A percentile compares a stretch with the other conserved stretches of the same genome.
These are phyloP conservation scores for Crataegus laevigata DNA, from an alignment of 306 rosid species.

Conservation along the genomic window DNA sequence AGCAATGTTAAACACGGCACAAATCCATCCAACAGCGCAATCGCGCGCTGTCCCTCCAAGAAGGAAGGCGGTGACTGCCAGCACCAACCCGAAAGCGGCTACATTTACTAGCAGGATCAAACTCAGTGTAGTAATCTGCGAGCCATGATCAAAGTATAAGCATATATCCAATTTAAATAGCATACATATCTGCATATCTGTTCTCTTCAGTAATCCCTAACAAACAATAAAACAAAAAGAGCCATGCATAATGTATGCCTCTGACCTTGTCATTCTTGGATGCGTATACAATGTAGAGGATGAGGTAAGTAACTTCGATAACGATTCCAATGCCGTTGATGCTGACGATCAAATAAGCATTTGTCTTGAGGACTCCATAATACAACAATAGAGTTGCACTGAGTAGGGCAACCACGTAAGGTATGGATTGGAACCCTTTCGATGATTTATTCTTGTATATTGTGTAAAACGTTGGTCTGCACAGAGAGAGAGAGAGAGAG, in stretches of 20 bases:
- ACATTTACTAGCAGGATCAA: constrained; percentile 26
- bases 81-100: constrained; percentile 29
- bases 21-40: constrained; percentile 45
- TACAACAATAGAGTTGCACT: constrained; percentile 54
- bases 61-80: constrained; percentile 20
- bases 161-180: neutral
- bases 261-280: constrained; percentile 41
- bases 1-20: constrained; percentile 53
- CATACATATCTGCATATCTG: neutral
- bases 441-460: constrained; percentile 61
- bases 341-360: constrained; percentile 48
- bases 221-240: neutral
- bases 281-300: constrained; percentile 40
- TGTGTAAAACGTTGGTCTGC: constrained; percentile 61
- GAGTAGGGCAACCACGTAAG: constrained; percentile 59
- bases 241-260: neutral
- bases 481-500: neutral
- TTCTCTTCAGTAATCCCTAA: neutral
- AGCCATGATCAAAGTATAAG: neutral
- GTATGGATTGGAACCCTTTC: constrained; percentile 54
- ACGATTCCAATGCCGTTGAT: constrained; percentile 47
- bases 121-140: constrained; percentile 38
- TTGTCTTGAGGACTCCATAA: constrained; percentile 48
- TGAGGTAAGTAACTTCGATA: constrained; percentile 43
- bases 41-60: constrained; percentile 24